Percentiles rank a stretch among this genome's conserved stretches.
Conservation (phyloP, 176 grass and related monocot species). For the Oryza rufipogon region DNA sequence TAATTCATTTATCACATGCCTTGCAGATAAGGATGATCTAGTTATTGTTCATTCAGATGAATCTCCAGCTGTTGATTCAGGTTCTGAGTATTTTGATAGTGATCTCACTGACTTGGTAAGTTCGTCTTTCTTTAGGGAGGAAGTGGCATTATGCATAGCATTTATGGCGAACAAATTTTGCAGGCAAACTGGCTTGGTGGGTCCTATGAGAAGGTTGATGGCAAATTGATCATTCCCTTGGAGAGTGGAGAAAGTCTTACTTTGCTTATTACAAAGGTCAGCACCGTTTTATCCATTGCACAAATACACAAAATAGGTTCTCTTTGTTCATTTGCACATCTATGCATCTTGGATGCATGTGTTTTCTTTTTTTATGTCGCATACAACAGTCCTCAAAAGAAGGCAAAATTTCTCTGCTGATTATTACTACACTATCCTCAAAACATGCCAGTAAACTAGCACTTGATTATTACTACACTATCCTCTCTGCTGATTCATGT, state of each 20-base stretch:
- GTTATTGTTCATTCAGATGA: slow-evolving; percentile 70
- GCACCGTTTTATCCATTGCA: slow-evolving; percentile 13
- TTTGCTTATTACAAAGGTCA: slow-evolving; percentile 78
- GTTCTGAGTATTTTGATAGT: slow-evolving; percentile 66
- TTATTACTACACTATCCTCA: neutral
- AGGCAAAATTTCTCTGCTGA: neutral
- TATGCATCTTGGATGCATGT: neutral
- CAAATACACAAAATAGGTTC: neutral
- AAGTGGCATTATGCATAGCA: neutral
- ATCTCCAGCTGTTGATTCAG: slow-evolving; percentile 54
- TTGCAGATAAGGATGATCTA: slow-evolving; percentile 79
- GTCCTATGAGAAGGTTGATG: slow-evolving; percentile 66
- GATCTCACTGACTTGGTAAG: slow-evolving; percentile 77
- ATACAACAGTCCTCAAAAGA: neutral
- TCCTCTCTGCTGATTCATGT: neutral
- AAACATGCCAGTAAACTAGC: too few relatives aligned
- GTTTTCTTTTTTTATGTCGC: neutral
- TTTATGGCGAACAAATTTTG: slow-evolving; percentile 7
- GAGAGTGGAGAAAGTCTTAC: slow-evolving; percentile 62
- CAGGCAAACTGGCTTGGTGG: slow-evolving; percentile 85
- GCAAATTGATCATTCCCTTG: slow-evolving; percentile 78
- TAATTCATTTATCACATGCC: slow-evolving; percentile 39
- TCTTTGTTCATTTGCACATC: neutral
- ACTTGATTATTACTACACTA: neutral
- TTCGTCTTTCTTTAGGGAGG: slow-evolving; percentile 7